Base-by-base conservation (phyloP, 495 filamentous ascomycete genomes). In the Penicillium bovifimosum region DNA sequence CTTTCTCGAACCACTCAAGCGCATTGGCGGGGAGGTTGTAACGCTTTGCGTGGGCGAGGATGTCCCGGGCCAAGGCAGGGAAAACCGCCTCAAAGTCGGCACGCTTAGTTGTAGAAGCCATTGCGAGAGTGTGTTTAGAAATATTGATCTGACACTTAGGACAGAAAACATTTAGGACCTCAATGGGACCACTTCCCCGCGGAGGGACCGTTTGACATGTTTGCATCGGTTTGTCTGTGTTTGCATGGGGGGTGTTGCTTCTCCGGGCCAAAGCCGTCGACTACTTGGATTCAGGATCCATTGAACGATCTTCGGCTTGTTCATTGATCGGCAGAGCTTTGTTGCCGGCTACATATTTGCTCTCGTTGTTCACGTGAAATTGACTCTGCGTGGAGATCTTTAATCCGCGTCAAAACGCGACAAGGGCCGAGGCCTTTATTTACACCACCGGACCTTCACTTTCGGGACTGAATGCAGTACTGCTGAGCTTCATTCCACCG, bases 51-150 rank as follows among this genome's bases (percentile, higher is more conserved):
- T 91, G 80, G 59, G 76, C 81, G 40, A 88, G 76, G 42, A 98
- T 75, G 55, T 88, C 89, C 62, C 87, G 77, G 64, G 89, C 80
- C 50, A 92, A 77, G 55, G 82, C 79, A 41, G 86, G 88, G 78
- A 95, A 96, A 64, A 96, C 76, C 13, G 80, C 72, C 77, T 98
- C 93, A 66, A 98, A 98, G 49, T 93, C 84, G 58, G 86, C 77
- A 53, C 87, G 79, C 34, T 84, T 88, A 27, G 84, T 89, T 48
- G 75, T 78, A 52, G 83, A 66, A 38, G 82, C 76, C 84, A 85
- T 86, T 39, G 58, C 76, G 62, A 60, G 36, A 54, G 28, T 26
- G 38, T 47, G 45, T 31, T 20, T 17, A 18, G 11, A 10, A 42
- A 47, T 26, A 24, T 31, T 33, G 27, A 28, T 29, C 20, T 29